These are phyloP conservation scores for Plasmopara halstedii DNA, from an alignment of 352 stramenopile genomes.

Conservation along the genomic window DNA sequence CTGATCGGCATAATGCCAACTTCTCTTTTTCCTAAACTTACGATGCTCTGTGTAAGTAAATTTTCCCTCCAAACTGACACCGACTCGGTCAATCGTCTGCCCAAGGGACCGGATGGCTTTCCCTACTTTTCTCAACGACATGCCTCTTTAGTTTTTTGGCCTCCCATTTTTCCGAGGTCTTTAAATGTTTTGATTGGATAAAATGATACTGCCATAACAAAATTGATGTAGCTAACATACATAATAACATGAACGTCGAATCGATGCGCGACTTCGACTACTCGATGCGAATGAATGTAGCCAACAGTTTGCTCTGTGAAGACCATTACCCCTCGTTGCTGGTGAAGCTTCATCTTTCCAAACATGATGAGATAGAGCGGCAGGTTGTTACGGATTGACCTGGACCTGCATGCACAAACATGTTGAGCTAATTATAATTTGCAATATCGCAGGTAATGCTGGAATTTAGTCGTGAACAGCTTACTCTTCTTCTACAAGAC, in stretches of 20 bases:
- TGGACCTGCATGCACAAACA: neutral
- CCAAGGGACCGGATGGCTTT: conserved; percentile 80
- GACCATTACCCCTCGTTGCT: conserved; percentile 31
- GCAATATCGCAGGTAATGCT: conserved; percentile 31
- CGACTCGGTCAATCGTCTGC: conserved; percentile 80
- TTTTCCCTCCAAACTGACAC: conserved; percentile 70
- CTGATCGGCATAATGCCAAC: neutral
- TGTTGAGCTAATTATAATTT: neutral
- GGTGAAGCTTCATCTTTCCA: conserved; percentile 44
- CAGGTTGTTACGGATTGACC: conserved; percentile 14
- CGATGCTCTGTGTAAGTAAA: conserved; percentile 84
- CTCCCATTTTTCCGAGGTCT: conserved; percentile 23
- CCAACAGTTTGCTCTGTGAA: conserved; percentile 48
- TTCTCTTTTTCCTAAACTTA: conserved; percentile 31
- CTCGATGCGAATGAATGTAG: conserved; percentile 58
- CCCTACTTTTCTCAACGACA: conserved; percentile 68
- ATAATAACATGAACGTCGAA: conserved; percentile 11
- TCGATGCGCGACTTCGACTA: conserved; percentile 62
- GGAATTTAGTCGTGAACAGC: conserved; percentile 35
- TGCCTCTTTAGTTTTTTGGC: conserved; percentile 20
- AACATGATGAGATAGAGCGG: conserved; percentile 23
- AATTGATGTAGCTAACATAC: conserved; percentile 1
- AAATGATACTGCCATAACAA: neutral
- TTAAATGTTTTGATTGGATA: conserved; percentile 3
- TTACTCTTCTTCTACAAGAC: conserved; percentile 26